Base-by-base conservation (phyloP, 441 rosid species). In the Pelargonium australe region DNA sequence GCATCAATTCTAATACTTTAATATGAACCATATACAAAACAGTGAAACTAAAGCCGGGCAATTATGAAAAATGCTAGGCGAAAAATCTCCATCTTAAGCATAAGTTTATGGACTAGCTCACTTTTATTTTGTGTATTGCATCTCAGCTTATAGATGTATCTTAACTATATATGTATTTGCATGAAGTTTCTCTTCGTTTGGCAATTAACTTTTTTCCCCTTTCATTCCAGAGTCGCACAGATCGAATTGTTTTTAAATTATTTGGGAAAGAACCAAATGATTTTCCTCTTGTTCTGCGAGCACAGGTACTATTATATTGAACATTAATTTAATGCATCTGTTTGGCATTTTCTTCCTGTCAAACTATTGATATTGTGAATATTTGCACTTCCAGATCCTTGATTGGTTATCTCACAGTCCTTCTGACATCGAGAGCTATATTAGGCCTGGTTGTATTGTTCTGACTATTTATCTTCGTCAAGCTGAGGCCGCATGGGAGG, bases 401-500 rank as follows among this genome's bases (percentile, higher is more conserved):
- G 87, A 90, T 44, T 95, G 98, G 99, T 75, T 95, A 66, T 79
- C 91, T 66, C 91, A 90, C 74, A 92, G 93, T 83, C 99, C 98
- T 37, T 85, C 97, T 69, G 98, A 95, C 73, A 90, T 95, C 53
- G 99, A 90, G 92, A 90, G 99, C 85, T 89, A 95, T 82, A 95
- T 95, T 69, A 86, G 97, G 69, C 99, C 99, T 63, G 99, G 99
- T 61, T 95, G 99, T 73, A 77, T 95, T 51, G 75, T 95, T 72
- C 76, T 95, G 62, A 92, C 99, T 13, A 70, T 92, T 66, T 92
- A 95, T 82, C 96, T 95, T 81, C 83, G 87, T 78, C 97, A 88
- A 80, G 68, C 84, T 31, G 98, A 85, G 84, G 85, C 86, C 62
- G 83, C 89, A 68, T 95, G 98, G 99, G 92, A 87, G 72, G 95